Evolutionary conservation across 1,284 basidiomycete species (phyloP).

Genomic region (Somion occarium): DNA sequence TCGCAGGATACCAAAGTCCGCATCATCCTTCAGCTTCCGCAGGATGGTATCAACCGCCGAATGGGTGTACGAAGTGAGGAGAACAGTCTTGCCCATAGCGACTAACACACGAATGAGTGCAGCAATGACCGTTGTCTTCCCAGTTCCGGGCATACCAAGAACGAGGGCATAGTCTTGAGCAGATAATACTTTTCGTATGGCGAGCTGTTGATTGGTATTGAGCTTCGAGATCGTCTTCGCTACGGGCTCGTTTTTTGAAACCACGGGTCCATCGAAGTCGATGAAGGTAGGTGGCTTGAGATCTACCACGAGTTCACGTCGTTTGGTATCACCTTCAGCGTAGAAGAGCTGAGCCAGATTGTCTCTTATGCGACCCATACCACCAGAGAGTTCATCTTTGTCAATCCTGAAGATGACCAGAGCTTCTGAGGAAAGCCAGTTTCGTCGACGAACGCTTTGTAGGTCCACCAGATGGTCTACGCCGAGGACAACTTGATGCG

Average conservation of each 20-base stretch:
- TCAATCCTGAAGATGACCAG: conserved; percentile 80
- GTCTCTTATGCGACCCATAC: conserved; percentile 84
- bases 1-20: conserved; percentile 73
- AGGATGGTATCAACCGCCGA: conserved; percentile 97
- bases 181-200: conserved; percentile 70
- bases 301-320: conserved; percentile 79
- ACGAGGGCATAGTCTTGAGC: conserved; percentile 91
- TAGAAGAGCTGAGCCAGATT: conserved; percentile 92
- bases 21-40: conserved; percentile 65
- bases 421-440: conserved; percentile 11
- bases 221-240: conserved; percentile 31
- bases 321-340: conserved; percentile 60
- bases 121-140: conserved; percentile 95
- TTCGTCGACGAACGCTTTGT: conserved; percentile 42
- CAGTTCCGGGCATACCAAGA: conserved; percentile 97
- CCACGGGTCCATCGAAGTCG: conserved; percentile 19
- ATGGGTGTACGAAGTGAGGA: conserved; percentile 93
- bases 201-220: conserved; percentile 73
- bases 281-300: conserved; percentile 66
- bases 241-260: conserved; percentile 5
- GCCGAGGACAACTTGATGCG: conserved; percentile 65
- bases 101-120: conserved; percentile 83
- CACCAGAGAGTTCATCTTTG: conserved; percentile 86
- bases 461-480: conserved; percentile 77
- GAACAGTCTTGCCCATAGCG: conserved; percentile 77